Base-by-base conservation (phyloP, 2,329 filamentous ascomycete species). In the Periconia digitata region DNA sequence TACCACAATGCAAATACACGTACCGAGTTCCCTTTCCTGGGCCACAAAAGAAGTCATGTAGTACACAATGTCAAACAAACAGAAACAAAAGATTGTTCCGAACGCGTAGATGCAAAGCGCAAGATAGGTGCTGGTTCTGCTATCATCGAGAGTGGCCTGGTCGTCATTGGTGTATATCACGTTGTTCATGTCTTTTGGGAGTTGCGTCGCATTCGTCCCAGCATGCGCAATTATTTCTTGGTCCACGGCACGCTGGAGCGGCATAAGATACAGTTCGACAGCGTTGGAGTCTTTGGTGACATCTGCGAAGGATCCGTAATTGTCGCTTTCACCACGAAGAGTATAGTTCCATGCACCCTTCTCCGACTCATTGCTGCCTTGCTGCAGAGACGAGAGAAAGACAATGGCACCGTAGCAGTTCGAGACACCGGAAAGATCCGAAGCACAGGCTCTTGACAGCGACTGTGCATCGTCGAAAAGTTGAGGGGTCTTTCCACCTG, bases 31-130 rank as follows among this genome's bases (percentile, higher is more conserved):
- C 46, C 92, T 79, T 72, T 96, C 92, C 1, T 85, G 84, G 7
- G 92, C 91, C 67, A 95, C 85, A 60, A 92, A 85, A 8, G 92
- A 92, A 0, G 90, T 89, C 47, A 95, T 77, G 62, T 96, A 91
- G 67, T 96, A 96, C 32, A 86, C 86, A 21, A 96, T 81, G 46
- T 89, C 90, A 39, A 94, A 85, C 46, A 94, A 80, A 17, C 85
- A 86, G 42, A 91, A 83, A 60, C 94, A 85, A 64, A 95, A 90
- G 1, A 85, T 85, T 17, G 95, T 85, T 15, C 79, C 90, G 54
- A 96, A 77, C 54, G 90, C 89, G 58, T 86, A 83, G 61, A 89
- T 86, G 49, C 96, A 81, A 2, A 84, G 79, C 2, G 78, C 76
- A 79, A 92, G 90, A 66, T 91, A 96, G 4, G 79, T 69, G 8